Percentiles rank a stretch among this genome's conserved stretches.
phyloP scores from a whole-genome alignment of 768 basidiomycete species.

The Sporobolomyces pararoseus region DNA sequence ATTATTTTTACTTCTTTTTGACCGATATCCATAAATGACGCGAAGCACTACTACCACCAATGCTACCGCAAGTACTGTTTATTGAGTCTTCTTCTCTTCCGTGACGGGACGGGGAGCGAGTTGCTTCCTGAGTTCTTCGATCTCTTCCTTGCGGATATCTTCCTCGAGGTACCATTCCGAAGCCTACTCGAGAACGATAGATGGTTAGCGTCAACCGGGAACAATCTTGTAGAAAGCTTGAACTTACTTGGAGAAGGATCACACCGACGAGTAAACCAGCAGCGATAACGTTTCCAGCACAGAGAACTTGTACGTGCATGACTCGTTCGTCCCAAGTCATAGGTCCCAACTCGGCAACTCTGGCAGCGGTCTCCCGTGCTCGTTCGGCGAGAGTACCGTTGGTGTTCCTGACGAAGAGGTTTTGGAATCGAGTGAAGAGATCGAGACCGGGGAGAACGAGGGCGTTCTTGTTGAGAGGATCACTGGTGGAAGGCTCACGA shows the following conservation, averaged over 20 bases:
- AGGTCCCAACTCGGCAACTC: not conserved
- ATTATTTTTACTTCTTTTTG: too few species aligned
- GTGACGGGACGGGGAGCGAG: constrained; percentile 21
- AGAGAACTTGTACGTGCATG: constrained; percentile 37
- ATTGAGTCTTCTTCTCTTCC: constrained; percentile 40
- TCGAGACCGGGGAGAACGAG: constrained; percentile 25
- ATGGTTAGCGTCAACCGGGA: too few species aligned
- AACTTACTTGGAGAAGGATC: constrained; percentile 37
- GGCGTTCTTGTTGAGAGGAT: constrained; percentile 28
- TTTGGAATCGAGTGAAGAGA: constrained; percentile 37
- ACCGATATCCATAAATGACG: too few species aligned
- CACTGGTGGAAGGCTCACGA: not conserved
- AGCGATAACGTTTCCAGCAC: constrained; percentile 38
- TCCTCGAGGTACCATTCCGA: constrained; percentile 40
- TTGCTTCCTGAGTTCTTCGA: not conserved
- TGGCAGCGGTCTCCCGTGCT: constrained; percentile 26
- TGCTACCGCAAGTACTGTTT: not conserved
- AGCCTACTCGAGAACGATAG: constrained; percentile 1
- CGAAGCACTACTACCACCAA: not conserved
- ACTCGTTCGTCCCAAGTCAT: constrained; percentile 32
- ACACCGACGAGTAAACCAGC: constrained; percentile 27
- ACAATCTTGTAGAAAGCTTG: not conserved
- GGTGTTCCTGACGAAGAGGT: constrained; percentile 2
- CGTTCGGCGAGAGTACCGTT: constrained; percentile 27
- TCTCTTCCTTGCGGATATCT: constrained; percentile 11